A percentile compares a stretch with the other conserved stretches of the same genome.
phyloP scores from a whole-genome alignment of 139 green algal species.

The Trebouxia sp. region DNA sequence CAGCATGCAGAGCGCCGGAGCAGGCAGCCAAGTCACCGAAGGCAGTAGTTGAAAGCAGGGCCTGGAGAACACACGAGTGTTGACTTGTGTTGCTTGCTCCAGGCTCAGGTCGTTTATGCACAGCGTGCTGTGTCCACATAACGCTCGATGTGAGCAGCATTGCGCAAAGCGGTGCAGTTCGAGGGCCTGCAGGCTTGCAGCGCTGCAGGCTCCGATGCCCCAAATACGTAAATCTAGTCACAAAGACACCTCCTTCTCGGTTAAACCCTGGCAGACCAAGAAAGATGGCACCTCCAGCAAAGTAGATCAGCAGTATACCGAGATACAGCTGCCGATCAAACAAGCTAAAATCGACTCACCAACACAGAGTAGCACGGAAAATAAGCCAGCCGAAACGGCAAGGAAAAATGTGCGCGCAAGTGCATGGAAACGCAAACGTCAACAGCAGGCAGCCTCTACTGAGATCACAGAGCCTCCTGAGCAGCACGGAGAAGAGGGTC shows the following conservation, averaged over 20 bases:
- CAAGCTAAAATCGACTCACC: neutral
- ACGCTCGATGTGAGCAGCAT: no score
- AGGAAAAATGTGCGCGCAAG: neutral
- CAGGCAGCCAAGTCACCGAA: no score
- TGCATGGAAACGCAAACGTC: neutral
- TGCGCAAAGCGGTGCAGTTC: neutral
- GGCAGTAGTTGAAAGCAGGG: no score
- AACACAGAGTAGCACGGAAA: neutral
- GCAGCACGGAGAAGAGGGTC: neutral
- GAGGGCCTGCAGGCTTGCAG: neutral
- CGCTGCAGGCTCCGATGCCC: neutral
- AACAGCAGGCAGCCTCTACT: neutral
- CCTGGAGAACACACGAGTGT: no score
- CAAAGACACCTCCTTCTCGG: constrained; percentile 10
- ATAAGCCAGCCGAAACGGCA: neutral
- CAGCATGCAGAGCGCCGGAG: constrained; percentile 5
- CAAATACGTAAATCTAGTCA: neutral
- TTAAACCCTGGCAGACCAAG: constrained; percentile 18
- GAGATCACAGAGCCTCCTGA: neutral
- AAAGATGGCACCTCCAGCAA: neutral
- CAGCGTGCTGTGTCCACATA: no score
- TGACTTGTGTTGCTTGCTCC: no score
- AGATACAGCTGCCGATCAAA: neutral
- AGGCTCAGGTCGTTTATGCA: no score
- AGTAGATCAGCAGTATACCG: neutral